phyloP scores from a whole-genome alignment of 345 rosid genomes.

The Euphorbia peplus region DNA sequence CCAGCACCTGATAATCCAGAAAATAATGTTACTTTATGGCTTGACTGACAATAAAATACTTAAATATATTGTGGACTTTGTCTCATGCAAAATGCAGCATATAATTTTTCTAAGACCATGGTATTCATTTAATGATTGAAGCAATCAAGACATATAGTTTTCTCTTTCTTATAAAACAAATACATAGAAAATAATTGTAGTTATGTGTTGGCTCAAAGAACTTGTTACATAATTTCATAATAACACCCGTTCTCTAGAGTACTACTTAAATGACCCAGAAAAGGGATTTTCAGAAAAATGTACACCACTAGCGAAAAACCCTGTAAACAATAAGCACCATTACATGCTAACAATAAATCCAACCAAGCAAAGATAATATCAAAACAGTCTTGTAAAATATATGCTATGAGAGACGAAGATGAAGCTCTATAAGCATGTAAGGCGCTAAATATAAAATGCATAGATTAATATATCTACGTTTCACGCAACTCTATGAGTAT shows the following conservation, averaged over 20 bases:
- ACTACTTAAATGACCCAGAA: not conserved
- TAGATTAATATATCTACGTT: not conserved
- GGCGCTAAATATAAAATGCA: not conserved
- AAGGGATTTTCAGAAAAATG: not conserved
- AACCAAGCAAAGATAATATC: too few relatives aligned
- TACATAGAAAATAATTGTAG: not conserved
- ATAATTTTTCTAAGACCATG: not conserved
- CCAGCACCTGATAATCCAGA: constrained; percentile 66
- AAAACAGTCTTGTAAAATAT: not conserved
- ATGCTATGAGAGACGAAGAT: not conserved
- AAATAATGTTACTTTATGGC: constrained; percentile 6
- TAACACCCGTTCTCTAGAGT: not conserved
- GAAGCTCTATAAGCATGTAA: not conserved
- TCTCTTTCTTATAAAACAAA: not conserved
- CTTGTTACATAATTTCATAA: not conserved
- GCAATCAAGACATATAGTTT: not conserved
- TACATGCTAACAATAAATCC: not conserved
- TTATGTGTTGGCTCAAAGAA: not conserved
- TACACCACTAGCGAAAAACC: not conserved
- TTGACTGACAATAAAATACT: constrained; percentile 13
- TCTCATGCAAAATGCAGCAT: not conserved
- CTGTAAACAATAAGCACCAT: not conserved
- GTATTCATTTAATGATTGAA: not conserved
- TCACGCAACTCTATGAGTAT: not conserved
- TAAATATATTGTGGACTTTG: not conserved